Conservation (phyloP, 805 yeast species). For the Danielia reshetovae region DNA sequence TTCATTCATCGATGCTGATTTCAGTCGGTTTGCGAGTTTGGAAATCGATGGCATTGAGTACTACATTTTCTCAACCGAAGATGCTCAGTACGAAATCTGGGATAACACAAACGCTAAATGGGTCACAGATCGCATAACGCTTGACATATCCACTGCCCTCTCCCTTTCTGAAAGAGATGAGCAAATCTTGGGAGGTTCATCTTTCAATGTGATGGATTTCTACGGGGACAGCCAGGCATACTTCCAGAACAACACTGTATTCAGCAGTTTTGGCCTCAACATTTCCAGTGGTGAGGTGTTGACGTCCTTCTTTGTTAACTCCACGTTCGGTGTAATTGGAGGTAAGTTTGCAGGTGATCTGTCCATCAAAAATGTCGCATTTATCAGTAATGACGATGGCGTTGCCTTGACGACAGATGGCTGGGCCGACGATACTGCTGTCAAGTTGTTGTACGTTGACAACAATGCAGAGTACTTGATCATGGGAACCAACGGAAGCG, state of each 20-base stretch:
- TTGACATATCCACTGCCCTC: conserved; percentile 26
- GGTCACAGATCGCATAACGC: conserved; percentile 25
- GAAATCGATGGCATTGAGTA: conserved; percentile 38
- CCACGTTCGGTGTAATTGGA: conserved; percentile 50
- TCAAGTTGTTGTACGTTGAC: conserved; percentile 35
- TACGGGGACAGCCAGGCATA: conserved; percentile 25
- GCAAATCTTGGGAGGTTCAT: conserved; percentile 33
- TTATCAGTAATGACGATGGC: conserved; percentile 18
- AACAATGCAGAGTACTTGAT: conserved; percentile 31
- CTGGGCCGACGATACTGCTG: conserved; percentile 24
- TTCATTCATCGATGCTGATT: conserved; percentile 18
- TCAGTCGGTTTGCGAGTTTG: conserved; percentile 29
- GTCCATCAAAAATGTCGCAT: conserved; percentile 24
- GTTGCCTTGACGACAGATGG: conserved; percentile 18
- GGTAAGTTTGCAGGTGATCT: conserved; percentile 46
- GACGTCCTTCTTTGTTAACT: conserved; percentile 45
- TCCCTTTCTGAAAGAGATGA: conserved; percentile 18
- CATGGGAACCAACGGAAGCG: conserved; percentile 45
- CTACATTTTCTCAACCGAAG: conserved; percentile 33
- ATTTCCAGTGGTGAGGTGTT: conserved; percentile 20
- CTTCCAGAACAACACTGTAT: conserved; percentile 17
- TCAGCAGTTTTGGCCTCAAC: conserved; percentile 21
- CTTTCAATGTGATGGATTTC: conserved; percentile 32
- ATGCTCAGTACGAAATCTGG: conserved; percentile 32
- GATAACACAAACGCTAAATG: conserved; percentile 34